Evolutionary conservation across 768 basidiomycete genomes (phyloP), one percentile per base, ranked within the genome.

Genomic region (Trichaptum fuscoviolaceum): DNA sequence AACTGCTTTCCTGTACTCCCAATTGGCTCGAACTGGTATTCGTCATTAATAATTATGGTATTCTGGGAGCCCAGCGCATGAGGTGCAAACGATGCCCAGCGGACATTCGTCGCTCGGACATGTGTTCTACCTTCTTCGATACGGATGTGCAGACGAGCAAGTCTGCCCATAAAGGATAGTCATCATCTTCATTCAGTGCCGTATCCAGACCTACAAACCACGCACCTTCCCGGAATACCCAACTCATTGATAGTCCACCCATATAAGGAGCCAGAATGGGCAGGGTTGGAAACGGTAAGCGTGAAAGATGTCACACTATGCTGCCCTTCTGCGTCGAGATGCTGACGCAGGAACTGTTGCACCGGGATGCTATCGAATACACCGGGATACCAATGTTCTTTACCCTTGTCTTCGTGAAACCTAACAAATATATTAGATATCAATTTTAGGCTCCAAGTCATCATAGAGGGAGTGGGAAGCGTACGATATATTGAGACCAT

Each of bases 311-410:
- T 58, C 20, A 52, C 42, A 52, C 10, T 52, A 15, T 52, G 42
- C 35, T 24, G 65, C 26, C 25, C 65, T 57, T 35, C 68, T 68
- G n/a, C 65, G 64, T 67, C 63, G 61, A 7, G 27, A 58, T 64
- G 42, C 0, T 73, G 67, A 34, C 85, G 79, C 61, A 95, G 67
- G 73, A 93, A 94, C 0, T 70, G 68, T 64, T 83, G 77, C 1
- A 91, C 89, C 23, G 76, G 74, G 12, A 80, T 72, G 67, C 86
- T 90, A 42, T 77, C 76, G 60, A 95, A 79, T 27, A 91, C 77
- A 2, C 79, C 75, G 2, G 82, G 75, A 73, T 90, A 94, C 89
- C 91, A 95, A 73, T 95, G 93, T 2, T 80, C 80, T 70, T 84
- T 72, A 8, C 83, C 82, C 1, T 81, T 75, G 63, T 89, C 88